Evolutionary conservation across 2,329 filamentous ascomycete genomes (phyloP).

Genomic region (Mycosphaerella arachidis): DNA sequence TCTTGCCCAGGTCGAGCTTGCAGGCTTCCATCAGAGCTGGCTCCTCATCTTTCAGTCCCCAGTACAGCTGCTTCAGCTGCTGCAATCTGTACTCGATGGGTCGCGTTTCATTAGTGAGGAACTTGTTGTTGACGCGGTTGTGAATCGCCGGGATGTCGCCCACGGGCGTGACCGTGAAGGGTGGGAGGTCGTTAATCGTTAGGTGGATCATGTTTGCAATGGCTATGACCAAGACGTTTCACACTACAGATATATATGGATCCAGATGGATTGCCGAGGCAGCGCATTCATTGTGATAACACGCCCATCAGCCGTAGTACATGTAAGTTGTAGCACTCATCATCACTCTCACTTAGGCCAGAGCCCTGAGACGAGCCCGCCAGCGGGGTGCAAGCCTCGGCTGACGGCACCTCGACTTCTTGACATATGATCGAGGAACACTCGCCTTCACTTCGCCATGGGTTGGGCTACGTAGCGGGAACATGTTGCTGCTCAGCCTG

Average conservation of each 20-base stretch:
- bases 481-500: not conserved
- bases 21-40: conserved; percentile 70
- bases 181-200: conserved; percentile 5
- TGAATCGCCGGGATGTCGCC: conserved; percentile 62
- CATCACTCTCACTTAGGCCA: not conserved
- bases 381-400: no score
- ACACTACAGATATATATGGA: not conserved
- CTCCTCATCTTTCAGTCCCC: conserved; percentile 77
- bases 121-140: conserved; percentile 62
- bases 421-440: no score
- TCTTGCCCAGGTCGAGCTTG: conserved; percentile 73
- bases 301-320: no score
- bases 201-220: conserved; percentile 3
- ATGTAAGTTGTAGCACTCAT: no score
- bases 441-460: no score
- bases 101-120: conserved; percentile 74
- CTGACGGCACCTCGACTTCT: no score
- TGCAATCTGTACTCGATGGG: conserved; percentile 73
- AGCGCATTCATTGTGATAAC: not conserved
- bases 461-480: no score
- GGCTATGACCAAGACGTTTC: not conserved
- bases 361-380: not conserved
- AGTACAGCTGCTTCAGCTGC: conserved; percentile 92
- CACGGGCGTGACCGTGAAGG: conserved; percentile 51
- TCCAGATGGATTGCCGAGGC: not conserved